Conservation (phyloP, 805 yeast genomes). For the Lipomyces lipofer region DNA sequence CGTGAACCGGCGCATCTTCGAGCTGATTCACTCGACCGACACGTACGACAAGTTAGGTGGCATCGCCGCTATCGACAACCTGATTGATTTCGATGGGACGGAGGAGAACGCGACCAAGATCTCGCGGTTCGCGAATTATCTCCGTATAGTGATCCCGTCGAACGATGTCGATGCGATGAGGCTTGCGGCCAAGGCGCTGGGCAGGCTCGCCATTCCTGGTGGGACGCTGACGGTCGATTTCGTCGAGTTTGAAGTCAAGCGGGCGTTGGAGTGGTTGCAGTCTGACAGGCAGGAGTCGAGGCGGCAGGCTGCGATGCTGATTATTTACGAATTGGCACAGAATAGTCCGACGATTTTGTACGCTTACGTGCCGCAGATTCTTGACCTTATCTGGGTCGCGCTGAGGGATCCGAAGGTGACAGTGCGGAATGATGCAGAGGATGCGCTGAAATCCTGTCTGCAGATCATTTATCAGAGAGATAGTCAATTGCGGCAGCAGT, state of each 20-base stretch:
- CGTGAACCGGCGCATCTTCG: slow-evolving; percentile 83
- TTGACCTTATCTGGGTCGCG: slow-evolving; percentile 85
- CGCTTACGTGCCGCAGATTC: slow-evolving; percentile 71
- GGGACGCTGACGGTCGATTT: slow-evolving; percentile 88
- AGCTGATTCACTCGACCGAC: slow-evolving; percentile 74
- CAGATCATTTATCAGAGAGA: slow-evolving; percentile 80
- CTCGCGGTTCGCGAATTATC: slow-evolving; percentile 85
- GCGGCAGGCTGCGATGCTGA: slow-evolving; percentile 86
- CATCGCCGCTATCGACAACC: slow-evolving; percentile 82
- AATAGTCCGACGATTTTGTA: slow-evolving; percentile 84
- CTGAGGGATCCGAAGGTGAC: slow-evolving; percentile 73
- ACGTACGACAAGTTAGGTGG: slow-evolving; percentile 80
- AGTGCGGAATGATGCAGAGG: slow-evolving; percentile 82
- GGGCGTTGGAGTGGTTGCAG: slow-evolving; percentile 87
- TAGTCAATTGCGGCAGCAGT: slow-evolving; percentile 61
- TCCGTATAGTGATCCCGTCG: slow-evolving; percentile 75
- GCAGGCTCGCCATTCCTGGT: slow-evolving; percentile 85
- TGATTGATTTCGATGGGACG: slow-evolving; percentile 81
- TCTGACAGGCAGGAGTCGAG: slow-evolving; percentile 70
- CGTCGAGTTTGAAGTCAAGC: slow-evolving; percentile 87
- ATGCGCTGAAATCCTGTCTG: slow-evolving; percentile 73
- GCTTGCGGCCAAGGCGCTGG: slow-evolving; percentile 82
- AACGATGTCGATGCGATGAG: slow-evolving; percentile 83
- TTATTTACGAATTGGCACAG: slow-evolving; percentile 78
- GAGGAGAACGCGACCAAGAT: slow-evolving; percentile 84